Conservation (phyloP, 176 grass and related monocot species). For the Echinochloa phyllopogon region DNA sequence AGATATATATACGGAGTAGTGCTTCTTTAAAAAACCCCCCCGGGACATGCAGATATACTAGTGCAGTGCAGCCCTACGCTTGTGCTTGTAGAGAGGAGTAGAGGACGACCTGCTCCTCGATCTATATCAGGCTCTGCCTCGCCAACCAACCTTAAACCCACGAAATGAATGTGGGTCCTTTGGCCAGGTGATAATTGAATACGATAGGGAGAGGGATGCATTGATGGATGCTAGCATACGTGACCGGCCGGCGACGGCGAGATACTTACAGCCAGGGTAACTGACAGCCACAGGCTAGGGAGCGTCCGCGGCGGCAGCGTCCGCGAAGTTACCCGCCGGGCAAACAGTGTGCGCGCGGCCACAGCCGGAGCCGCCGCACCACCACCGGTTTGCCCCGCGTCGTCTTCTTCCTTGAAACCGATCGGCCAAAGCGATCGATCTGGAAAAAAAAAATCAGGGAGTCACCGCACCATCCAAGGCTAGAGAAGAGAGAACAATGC, state of each 20-base stretch:
- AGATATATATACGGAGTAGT: not conserved
- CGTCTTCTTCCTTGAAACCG: not conserved
- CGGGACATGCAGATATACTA: not conserved
- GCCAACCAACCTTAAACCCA: conserved; percentile 29
- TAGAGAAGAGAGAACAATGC: not conserved
- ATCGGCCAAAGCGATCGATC: not conserved
- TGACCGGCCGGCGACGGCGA: not conserved
- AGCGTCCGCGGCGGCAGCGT: no score
- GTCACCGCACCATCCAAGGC: not conserved
- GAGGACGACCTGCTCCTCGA: not conserved
- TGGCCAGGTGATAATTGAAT: not conserved
- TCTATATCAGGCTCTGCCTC: not conserved
- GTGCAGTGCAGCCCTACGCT: not conserved
- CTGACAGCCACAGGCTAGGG: not conserved
- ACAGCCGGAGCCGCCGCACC: not conserved
- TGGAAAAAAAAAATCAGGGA: not conserved
- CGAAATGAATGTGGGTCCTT: not conserved
- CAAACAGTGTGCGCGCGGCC: conserved; percentile 9
- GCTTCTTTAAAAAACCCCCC: not conserved
- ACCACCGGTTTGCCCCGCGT: not conserved
- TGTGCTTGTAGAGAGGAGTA: not conserved
- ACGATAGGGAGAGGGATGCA: not conserved
- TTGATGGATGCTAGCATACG: not conserved
- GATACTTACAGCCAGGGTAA: conserved; percentile 30
- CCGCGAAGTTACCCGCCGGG: not conserved